These are phyloP conservation scores for Fomitopsis palustris DNA, from an alignment of 1,284 basidiomycete genomes.

Conservation along the genomic window DNA sequence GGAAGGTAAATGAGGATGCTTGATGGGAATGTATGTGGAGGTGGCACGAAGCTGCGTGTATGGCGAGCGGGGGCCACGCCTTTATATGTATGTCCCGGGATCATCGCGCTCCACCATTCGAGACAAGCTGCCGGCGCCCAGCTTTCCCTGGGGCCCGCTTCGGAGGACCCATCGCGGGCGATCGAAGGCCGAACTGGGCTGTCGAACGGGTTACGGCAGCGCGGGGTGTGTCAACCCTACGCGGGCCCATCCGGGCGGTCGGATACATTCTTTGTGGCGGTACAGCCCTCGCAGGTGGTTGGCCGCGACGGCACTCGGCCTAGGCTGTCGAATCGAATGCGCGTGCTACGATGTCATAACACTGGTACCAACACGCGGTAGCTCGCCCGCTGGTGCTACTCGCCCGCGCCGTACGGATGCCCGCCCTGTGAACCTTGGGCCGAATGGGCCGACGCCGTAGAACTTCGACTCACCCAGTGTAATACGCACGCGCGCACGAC, in stretches of 20 bases:
- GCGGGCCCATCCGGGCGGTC: neutral
- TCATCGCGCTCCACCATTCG: neutral
- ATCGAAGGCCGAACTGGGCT: slow-evolving; percentile 1
- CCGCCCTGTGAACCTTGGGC: too few relatives aligned
- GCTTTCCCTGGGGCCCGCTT: neutral
- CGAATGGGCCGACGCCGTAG: too few relatives aligned
- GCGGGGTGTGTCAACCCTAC: neutral
- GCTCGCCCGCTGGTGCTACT: too few relatives aligned
- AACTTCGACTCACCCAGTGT: too few relatives aligned
- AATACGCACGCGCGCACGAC: too few relatives aligned
- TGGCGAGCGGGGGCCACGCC: neutral
- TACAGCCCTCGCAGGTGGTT: neutral
- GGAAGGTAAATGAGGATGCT: neutral
- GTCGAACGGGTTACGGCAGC: neutral
- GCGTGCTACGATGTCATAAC: neutral
- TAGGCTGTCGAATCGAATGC: neutral
- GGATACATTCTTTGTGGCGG: neutral
- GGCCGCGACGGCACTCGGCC: neutral
- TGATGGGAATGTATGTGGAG: neutral
- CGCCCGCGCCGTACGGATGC: too few relatives aligned
- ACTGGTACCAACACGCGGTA: neutral
- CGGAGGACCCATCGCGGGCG: neutral
- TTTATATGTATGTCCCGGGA: neutral
- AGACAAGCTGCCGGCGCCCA: neutral
- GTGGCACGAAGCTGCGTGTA: neutral